Percentiles rank a stretch among this genome's conserved stretches.
Conservation (phyloP, 805 yeast genomes). For the Starmerella geochares region DNA sequence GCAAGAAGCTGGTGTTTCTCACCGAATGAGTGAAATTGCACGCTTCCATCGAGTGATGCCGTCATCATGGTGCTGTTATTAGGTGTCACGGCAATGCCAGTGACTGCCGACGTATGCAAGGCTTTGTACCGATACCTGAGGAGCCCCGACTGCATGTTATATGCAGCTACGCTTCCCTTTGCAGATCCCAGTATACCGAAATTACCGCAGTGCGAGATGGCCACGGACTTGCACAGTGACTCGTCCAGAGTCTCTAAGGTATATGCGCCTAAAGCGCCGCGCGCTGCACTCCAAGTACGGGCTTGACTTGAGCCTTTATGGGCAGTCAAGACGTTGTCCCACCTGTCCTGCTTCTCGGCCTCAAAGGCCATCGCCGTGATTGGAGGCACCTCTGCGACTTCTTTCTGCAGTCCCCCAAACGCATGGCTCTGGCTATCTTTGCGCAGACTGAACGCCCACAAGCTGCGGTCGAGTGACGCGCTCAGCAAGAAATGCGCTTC, state of each 20-base stretch:
- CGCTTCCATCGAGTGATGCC: conserved; percentile 76
- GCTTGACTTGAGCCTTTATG: conserved; percentile 78
- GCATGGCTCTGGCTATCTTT: conserved; percentile 96
- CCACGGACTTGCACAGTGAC: conserved; percentile 62
- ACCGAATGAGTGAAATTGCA: conserved; percentile 79
- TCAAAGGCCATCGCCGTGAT: conserved; percentile 60
- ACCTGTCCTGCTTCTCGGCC: conserved; percentile 67
- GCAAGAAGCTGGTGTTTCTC: conserved; percentile 26
- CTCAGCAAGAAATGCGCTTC: conserved; percentile 76
- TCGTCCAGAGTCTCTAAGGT: conserved; percentile 64
- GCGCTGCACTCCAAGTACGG: conserved; percentile 78
- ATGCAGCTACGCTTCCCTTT: conserved; percentile 71
- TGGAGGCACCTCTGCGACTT: conserved; percentile 54
- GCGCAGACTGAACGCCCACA: conserved; percentile 87
- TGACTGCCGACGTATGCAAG: conserved; percentile 57
- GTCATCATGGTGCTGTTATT: conserved; percentile 83
- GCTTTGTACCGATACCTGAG: conserved; percentile 57
- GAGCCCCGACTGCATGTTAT: conserved; percentile 85
- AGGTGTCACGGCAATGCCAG: conserved; percentile 82
- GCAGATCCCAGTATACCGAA: conserved; percentile 88
- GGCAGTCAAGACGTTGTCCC: conserved; percentile 88
- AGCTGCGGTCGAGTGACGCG: conserved; percentile 72
- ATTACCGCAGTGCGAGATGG: conserved; percentile 88
- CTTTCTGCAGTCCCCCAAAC: conserved; percentile 60
- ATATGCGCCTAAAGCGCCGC: conserved; percentile 66